These are phyloP conservation scores for Graphilbum fragrans DNA, from an alignment of 2,329 filamentous ascomycete genomes.

Conservation along the genomic window DNA sequence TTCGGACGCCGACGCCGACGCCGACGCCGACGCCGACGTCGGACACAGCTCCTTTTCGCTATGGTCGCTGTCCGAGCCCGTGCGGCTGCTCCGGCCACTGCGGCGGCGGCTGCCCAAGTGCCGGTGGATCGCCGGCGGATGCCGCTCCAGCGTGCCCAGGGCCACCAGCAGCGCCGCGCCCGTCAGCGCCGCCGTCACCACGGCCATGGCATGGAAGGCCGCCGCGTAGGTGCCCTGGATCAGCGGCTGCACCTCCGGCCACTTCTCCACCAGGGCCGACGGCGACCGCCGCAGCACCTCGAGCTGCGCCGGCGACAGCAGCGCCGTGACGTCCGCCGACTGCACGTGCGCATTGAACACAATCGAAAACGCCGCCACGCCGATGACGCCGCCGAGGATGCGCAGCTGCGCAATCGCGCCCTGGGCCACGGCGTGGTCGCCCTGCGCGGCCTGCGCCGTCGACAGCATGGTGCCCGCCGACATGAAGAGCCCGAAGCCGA, in stretches of 20 bases:
- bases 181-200: conserved; percentile 8
- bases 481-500: conserved; percentile 47
- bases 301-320: conserved; percentile 8
- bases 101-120: not conserved
- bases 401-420: conserved; percentile 48
- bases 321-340: not conserved
- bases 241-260: conserved; percentile 9
- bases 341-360: conserved; percentile 37
- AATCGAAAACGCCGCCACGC: conserved; percentile 45
- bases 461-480: conserved; percentile 46
- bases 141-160: conserved; percentile 10
- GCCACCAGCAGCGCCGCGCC: conserved; percentile 9
- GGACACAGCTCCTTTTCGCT: not conserved
- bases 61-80: too few relatives aligned
- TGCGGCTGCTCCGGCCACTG: not conserved
- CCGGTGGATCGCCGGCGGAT: conserved; percentile 11
- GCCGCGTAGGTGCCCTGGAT: conserved; percentile 8
- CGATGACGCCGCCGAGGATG: conserved; percentile 47
- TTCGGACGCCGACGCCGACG: too few relatives aligned
- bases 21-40: not conserved
- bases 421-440: conserved; percentile 44
- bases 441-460: conserved; percentile 34
- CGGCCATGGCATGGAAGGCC: conserved; percentile 11
- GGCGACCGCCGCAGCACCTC: conserved; percentile 12
- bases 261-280: conserved; percentile 9